These are phyloP conservation scores for Fusarium algeriense DNA, from an alignment of 2,329 filamentous ascomycete genomes.

Conservation along the genomic window DNA sequence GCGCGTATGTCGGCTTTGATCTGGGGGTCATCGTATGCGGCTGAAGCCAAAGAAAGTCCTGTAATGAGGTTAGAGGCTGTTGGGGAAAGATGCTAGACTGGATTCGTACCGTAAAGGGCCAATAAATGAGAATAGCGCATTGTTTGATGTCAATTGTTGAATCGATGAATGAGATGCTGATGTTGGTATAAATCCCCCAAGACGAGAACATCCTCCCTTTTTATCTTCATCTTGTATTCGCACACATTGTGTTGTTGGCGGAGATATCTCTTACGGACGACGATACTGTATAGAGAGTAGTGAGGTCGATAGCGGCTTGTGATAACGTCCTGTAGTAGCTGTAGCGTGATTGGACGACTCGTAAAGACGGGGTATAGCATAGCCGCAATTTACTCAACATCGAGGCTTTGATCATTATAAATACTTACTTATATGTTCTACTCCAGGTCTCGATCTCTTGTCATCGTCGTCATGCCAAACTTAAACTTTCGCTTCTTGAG, in stretches of 20 bases:
- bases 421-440: not conserved
- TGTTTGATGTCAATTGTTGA: too few species aligned
- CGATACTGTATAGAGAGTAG: not conserved
- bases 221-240: too few species aligned
- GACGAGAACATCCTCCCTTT: too few species aligned
- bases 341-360: not conserved
- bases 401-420: not conserved
- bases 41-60: not conserved
- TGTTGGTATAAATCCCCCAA: too few species aligned
- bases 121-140: not conserved
- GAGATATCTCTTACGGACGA: too few species aligned
- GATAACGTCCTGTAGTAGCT: not conserved
- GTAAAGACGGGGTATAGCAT: not conserved
- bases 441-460: not conserved
- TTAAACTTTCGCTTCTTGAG: too few species aligned
- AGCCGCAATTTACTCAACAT: not conserved
- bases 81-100: rapidly evolving
- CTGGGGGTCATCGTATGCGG: rapidly evolving
- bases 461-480: not conserved
- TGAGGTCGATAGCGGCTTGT: not conserved
- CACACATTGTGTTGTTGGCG: too few species aligned
- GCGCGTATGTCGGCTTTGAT: slow-evolving; percentile 39
- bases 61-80: not conserved
- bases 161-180: too few species aligned
- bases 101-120: not conserved